These are phyloP conservation scores for Mycena haematopus DNA, from an alignment of 768 basidiomycete species.

Conservation along the genomic window DNA sequence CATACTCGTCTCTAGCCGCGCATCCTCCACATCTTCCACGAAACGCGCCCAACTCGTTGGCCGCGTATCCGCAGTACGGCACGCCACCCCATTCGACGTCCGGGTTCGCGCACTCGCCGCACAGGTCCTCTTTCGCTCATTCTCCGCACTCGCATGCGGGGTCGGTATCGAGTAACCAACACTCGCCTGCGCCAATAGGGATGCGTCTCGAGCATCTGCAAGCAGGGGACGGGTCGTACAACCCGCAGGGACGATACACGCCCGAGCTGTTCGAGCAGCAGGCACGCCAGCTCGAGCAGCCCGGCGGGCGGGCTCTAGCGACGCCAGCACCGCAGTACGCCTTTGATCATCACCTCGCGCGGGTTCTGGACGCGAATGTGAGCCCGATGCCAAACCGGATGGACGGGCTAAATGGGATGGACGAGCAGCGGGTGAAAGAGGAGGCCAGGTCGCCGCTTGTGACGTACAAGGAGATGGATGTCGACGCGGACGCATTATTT, in stretches of 20 bases:
- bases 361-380: background rate
- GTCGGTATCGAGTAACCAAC: background rate
- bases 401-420: background rate
- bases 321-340: background rate
- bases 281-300: background rate
- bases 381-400: background rate
- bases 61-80: background rate
- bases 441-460: background rate
- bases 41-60: background rate
- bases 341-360: background rate
- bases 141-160: background rate
- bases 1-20: background rate
- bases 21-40: background rate
- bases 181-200: background rate
- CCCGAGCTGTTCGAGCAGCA: too few species aligned
- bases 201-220: background rate
- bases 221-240: too few species aligned
- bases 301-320: background rate
- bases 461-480: background rate
- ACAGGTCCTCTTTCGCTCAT: too few species aligned
- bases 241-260: too few species aligned
- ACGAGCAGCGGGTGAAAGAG: background rate
- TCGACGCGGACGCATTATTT: background rate
- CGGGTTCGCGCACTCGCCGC: too few species aligned
- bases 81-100: background rate